A percentile compares a stretch with the other conserved stretches of the same genome.
phyloP scores from a whole-genome alignment of 306 rosid species.

The Cucumis melo region DNA sequence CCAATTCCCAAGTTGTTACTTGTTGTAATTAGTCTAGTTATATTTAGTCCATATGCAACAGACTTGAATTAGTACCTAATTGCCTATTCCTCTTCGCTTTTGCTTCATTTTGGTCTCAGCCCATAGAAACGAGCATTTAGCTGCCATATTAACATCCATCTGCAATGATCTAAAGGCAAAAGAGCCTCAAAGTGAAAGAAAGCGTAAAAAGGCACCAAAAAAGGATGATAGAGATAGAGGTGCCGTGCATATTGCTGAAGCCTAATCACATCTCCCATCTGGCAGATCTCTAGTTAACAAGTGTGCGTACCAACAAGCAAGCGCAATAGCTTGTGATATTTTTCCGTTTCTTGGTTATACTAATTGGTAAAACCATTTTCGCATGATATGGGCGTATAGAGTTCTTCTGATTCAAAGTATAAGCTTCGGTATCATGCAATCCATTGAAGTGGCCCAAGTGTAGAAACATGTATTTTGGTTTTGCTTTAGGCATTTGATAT shows the following conservation, averaged over 20 bases:
- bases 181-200: slow-evolving; percentile 70
- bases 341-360: background rate
- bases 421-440: background rate
- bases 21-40: background rate
- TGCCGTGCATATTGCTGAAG: slow-evolving; percentile 23
- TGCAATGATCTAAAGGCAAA: slow-evolving; percentile 54
- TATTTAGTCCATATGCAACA: background rate
- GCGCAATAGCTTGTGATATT: background rate
- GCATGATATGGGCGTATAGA: background rate
- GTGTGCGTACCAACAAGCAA: background rate
- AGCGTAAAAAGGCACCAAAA: slow-evolving; percentile 53
- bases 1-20: background rate
- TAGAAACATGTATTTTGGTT: background rate
- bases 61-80: background rate
- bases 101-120: slow-evolving; percentile 34
- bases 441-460: background rate
- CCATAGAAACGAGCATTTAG: slow-evolving; percentile 71
- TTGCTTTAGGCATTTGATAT: background rate
- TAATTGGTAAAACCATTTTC: background rate
- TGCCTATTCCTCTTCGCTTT: background rate
- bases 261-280: background rate
- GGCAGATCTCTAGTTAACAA: background rate
- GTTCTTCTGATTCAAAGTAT: background rate
- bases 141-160: slow-evolving; percentile 43
- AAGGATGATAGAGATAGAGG: slow-evolving; percentile 39